Evolutionary conservation across 768 basidiomycete species (phyloP), one percentile per base, ranked within the genome.

Genomic region (Lactarius sp.): DNA sequence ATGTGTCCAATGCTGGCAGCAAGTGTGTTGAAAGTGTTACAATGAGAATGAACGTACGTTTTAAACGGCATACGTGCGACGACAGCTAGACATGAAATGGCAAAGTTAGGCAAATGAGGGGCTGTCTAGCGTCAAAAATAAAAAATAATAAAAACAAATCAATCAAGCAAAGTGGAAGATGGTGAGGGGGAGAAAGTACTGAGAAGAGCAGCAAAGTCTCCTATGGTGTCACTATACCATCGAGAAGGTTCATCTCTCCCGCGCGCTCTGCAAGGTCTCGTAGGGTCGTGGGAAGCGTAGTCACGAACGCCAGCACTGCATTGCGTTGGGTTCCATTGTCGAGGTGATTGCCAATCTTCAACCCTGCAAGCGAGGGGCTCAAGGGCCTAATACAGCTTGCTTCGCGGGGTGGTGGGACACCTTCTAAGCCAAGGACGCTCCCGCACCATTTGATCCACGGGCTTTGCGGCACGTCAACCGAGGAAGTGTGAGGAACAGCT

Each of bases 241-340:
- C 62, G 51, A 39, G 20, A 44, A 59, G 36, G 34, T n/a, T 59
- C 46, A 58, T 59, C 34, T 51, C 54, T 20, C 47, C 57, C 14
- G 57, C 54, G 14, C 49, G 53, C 34, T 37, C 52, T n/a, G 52
- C 53, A 10, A 66, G 47, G 18, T 60, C 62, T 37, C 62, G 41
- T 33, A 65, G 36, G 20, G 65, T 66, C 3, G 52, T 65, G 27
- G 65, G 57, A n/a, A 59, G 55, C 13, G 37, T n/a, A n/a, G 37
- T 6, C 12, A 49, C 34, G 53, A 64, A 64, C 20, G 57, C 41
- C 10, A 56, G 34, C 22, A 59, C 36, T 13, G 56, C 53, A 20
- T 22, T 56, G 14, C 37, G 57, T 33, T 18, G 34, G 5, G 12
- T 16, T 39, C 47, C 52, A 27, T 12, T 34, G 18, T 42, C 52